A percentile compares a stretch with the other conserved stretches of the same genome.
Conservation (phyloP, 805 yeast genomes). For the Candida patagonica region DNA sequence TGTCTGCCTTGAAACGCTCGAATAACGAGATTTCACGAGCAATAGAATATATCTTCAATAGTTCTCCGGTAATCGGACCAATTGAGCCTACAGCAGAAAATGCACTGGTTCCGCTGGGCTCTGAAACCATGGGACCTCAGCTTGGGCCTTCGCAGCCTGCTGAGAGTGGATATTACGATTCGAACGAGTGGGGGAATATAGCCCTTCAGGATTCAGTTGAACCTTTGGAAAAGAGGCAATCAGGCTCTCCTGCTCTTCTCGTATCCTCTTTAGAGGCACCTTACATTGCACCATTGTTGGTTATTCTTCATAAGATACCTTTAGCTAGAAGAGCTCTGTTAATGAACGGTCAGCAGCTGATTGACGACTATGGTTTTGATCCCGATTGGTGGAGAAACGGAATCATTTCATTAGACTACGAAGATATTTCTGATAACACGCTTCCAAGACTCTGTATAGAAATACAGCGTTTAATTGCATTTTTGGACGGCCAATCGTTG, state of each 20-base stretch:
- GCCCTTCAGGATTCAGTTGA: slow-evolving; percentile 5
- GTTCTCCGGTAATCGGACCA: not conserved
- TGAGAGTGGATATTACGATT: slow-evolving; percentile 15
- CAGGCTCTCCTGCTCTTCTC: slow-evolving; percentile 15
- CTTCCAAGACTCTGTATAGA: slow-evolving; percentile 18
- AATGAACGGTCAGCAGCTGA: slow-evolving; percentile 16
- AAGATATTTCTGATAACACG: slow-evolving; percentile 2
- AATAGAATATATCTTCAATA: slow-evolving; percentile 22
- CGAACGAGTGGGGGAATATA: slow-evolving; percentile 20
- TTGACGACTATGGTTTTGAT: slow-evolving; percentile 22
- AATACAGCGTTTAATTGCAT: slow-evolving; percentile 25
- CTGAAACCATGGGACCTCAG: not conserved
- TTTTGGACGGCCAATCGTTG: slow-evolving; percentile 22
- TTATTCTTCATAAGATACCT: slow-evolving; percentile 25
- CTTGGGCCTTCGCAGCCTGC: not conserved
- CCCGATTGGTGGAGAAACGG: slow-evolving; percentile 22
- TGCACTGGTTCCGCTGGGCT: slow-evolving; percentile 1
- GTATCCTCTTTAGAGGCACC: slow-evolving; percentile 14
- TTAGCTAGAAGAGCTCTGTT: slow-evolving; percentile 23
- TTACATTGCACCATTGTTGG: slow-evolving; percentile 21
- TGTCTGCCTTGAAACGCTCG: slow-evolving; percentile 20
- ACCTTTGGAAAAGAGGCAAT: slow-evolving; percentile 2
- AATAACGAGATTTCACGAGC: slow-evolving; percentile 22
- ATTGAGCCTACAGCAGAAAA: slow-evolving; percentile 1
- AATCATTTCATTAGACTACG: slow-evolving; percentile 10